phyloP scores from a whole-genome alignment of 495 filamentous ascomycete genomes.

The Aspergillus haitiensis region DNA sequence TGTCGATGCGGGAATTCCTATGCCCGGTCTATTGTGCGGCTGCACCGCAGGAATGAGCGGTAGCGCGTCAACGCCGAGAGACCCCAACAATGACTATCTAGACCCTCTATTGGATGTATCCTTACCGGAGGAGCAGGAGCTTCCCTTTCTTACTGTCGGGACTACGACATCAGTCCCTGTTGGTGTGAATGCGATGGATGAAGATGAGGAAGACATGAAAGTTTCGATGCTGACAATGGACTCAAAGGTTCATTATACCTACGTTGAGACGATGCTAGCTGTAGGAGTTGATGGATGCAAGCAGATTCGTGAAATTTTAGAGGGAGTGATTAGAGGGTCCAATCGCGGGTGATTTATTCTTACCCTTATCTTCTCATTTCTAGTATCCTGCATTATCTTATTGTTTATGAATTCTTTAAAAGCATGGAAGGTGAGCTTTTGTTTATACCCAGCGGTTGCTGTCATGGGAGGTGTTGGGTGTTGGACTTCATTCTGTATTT shows the following conservation, averaged over 20 bases:
- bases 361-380: conserved; percentile 5
- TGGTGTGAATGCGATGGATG: conserved; percentile 39
- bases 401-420: conserved; percentile 4
- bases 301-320: conserved; percentile 74
- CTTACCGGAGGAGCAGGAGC: conserved; percentile 79
- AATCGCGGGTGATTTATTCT: conserved; percentile 19
- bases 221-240: conserved; percentile 82
- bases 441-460: conserved; percentile 23
- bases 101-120: conserved; percentile 92
- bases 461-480: conserved; percentile 24
- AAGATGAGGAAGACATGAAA: conserved; percentile 57
- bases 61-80: conserved; percentile 53
- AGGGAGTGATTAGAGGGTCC: conserved; percentile 54
- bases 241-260: conserved; percentile 69
- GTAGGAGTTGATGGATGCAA: conserved; percentile 91
- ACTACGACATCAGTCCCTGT: conserved; percentile 61
- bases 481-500: conserved; percentile 14
- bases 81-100: conserved; percentile 63
- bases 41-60: conserved; percentile 80
- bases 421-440: conserved; percentile 13
- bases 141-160: conserved; percentile 84
- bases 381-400: conserved; percentile 3
- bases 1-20: conserved; percentile 92
- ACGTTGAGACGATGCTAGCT: conserved; percentile 86
- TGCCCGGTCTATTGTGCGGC: conserved; percentile 85